A percentile compares a stretch with the other conserved stretches of the same genome.
phyloP scores from a whole-genome alignment of 2,329 filamentous ascomycete genomes.

The Coccinonectria pachysandricola region DNA sequence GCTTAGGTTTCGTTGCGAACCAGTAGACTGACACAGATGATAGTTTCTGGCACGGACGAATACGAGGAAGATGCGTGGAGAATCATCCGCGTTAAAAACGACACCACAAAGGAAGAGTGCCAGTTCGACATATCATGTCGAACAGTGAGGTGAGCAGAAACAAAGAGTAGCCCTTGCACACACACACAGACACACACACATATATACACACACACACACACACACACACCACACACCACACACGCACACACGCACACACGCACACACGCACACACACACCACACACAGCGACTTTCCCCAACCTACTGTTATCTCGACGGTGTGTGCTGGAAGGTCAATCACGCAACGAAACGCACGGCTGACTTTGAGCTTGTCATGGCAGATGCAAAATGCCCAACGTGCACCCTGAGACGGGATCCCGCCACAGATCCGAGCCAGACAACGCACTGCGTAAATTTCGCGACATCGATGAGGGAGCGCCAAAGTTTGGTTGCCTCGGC shows the following conservation, averaged over 20 bases:
- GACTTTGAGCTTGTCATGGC: too few relatives aligned
- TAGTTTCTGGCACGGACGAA: conserved; percentile 51
- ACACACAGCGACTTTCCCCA: conserved; percentile 40
- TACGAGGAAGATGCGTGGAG: conserved; percentile 67
- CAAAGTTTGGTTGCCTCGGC: conserved; percentile 47
- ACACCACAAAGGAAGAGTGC: conserved; percentile 11
- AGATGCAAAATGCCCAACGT: conserved; percentile 64
- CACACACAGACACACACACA: too few relatives aligned
- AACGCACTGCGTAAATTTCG: conserved; percentile 47
- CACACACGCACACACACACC: too few relatives aligned
- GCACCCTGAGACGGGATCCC: conserved; percentile 48
- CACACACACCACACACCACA: too few relatives aligned
- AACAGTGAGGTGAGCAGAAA: too few relatives aligned
- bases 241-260: too few relatives aligned
- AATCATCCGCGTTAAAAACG: conserved; percentile 40
- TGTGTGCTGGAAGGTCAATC: neutral
- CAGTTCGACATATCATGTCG: conserved; percentile 50
- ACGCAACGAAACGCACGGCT: conserved; percentile 4
- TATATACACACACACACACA: too few relatives aligned
- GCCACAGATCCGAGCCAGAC: conserved; percentile 46
- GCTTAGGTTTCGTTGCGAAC: too few relatives aligned
- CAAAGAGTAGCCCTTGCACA: too few relatives aligned
- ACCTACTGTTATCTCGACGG: neutral
- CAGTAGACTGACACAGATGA: too few relatives aligned
- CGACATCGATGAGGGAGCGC: conserved; percentile 50